phyloP scores from a whole-genome alignment of 768 basidiomycete genomes.

The Gloeopeniophorella convolvens region DNA sequence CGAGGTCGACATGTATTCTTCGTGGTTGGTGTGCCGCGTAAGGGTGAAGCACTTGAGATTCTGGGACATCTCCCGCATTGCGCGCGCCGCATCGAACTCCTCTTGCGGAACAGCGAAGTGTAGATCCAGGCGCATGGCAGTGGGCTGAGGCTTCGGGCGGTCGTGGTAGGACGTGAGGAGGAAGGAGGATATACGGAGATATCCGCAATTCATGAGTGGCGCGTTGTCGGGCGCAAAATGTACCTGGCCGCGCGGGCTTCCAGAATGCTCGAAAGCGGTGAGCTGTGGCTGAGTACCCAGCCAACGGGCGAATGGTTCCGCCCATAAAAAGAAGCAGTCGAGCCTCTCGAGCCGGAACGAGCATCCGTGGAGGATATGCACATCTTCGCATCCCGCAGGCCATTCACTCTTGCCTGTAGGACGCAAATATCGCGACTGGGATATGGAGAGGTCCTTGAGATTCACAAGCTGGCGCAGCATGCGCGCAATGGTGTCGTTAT shows the following conservation, averaged over 20 bases:
- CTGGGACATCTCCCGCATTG: background rate
- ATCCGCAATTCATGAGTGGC: background rate
- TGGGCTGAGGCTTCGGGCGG: constrained; percentile 1
- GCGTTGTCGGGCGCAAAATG: background rate
- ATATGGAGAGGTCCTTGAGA: constrained; percentile 17
- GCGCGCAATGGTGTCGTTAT: background rate
- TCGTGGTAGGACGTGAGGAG: constrained; percentile 11
- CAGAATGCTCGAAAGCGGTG: constrained; percentile 9
- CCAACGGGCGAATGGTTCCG: background rate
- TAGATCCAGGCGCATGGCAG: constrained; percentile 9
- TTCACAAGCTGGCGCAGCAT: constrained; percentile 12
- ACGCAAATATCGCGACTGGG: background rate
- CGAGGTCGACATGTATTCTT: constrained; percentile 14
- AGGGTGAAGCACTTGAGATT: constrained; percentile 15
- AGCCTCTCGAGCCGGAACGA: constrained; percentile 15
- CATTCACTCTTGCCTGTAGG: background rate
- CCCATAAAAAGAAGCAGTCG: constrained; percentile 9
- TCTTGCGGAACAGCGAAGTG: constrained; percentile 5
- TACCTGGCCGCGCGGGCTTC: background rate
- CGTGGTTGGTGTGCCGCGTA: background rate
- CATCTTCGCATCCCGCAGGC: constrained; percentile 5
- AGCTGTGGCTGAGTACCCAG: constrained; percentile 15
- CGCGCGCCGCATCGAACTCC: constrained; percentile 5
- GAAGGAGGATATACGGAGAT: constrained; percentile 10
- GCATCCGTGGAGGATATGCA: constrained; percentile 5